Base-by-base conservation (phyloP, 257 asterid genomes). In the Cynanchum wilfordii region DNA sequence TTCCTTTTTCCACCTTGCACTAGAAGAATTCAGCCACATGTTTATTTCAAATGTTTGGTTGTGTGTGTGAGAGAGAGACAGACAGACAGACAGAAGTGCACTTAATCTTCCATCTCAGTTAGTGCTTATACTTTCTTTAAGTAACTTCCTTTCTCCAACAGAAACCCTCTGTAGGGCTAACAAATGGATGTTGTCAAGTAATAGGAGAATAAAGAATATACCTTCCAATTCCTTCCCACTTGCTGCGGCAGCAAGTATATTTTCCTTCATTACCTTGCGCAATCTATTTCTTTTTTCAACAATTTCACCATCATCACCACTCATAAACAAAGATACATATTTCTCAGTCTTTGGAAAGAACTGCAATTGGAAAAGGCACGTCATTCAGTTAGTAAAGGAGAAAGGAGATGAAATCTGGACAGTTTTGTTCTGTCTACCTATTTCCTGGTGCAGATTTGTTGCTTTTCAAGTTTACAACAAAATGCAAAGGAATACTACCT, bases 151-250 rank as follows among this genome's bases (percentile, higher is more conserved):
- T 29, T 55, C 33, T 27, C 36, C 66, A 30, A 22, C 27, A 17
- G 17, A 30, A 29, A 75, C 19, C 20, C 33, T 29, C 58, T 24
- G n/a, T 3, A 20, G 51, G 38, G 22, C 22, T 30, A 75, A 15
- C 45, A 24, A 68, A 25, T 11, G 20, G 38, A 8, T 44, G 33
- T 16, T 51, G 50, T 57, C 0, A 19, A 11, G 15, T 2, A 52
- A 77, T 9, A 20, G 24, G 15, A 73, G 62, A 40, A 33, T 7
- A 6, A 74, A 66, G 16, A 57, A 13, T 68, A 50, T 83, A 93
- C 99, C 99, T 91, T 95, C 99, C 89, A 95, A 75, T 71, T 95
- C 98, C 89, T 92, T 95, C 75, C 99, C 98, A 85, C 89, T 92
- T 68, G 99, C 95, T 22, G 97, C 98, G 70, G 98, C 99, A 68